A percentile compares a stretch with the other conserved stretches of the same genome.
Evolutionary conservation across 352 stramenopile species (phyloP).

Genomic region (Pythium phragmitis): DNA sequence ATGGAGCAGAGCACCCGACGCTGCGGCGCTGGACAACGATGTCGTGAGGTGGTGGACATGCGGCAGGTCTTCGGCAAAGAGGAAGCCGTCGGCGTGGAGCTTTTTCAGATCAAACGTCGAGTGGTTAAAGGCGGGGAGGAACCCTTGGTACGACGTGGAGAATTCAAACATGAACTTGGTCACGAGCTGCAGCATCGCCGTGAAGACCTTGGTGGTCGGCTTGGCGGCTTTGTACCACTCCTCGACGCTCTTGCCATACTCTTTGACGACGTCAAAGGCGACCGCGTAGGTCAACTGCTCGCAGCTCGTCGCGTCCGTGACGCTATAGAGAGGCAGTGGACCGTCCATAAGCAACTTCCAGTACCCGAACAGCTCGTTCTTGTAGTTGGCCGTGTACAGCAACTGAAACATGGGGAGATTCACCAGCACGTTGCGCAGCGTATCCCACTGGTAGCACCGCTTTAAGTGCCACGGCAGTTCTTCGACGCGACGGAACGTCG

Average conservation of each 20-base stretch:
- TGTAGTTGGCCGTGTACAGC: slow-evolving; percentile 89
- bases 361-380: slow-evolving; percentile 90
- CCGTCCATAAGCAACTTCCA: slow-evolving; percentile 87
- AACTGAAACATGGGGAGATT: slow-evolving; percentile 92
- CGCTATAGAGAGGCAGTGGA: slow-evolving; percentile 50
- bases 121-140: slow-evolving; percentile 75
- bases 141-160: slow-evolving; percentile 66
- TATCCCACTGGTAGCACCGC: slow-evolving; percentile 86
- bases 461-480: slow-evolving; percentile 93
- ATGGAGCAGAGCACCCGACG: slow-evolving; percentile 13
- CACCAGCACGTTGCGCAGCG: slow-evolving; percentile 85
- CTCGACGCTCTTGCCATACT: slow-evolving; percentile 89
- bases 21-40: slow-evolving; percentile 11
- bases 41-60: slow-evolving; percentile 36
- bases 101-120: slow-evolving; percentile 68
- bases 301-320: slow-evolving; percentile 22
- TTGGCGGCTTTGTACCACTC: slow-evolving; percentile 80
- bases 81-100: slow-evolving; percentile 70
- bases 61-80: slow-evolving; percentile 64
- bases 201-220: slow-evolving; percentile 75
- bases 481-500: slow-evolving; percentile 77
- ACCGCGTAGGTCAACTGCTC: slow-evolving; percentile 49
- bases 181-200: slow-evolving; percentile 74
- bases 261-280: slow-evolving; percentile 91
- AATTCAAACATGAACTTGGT: slow-evolving; percentile 92